Evolutionary conservation across 2,329 filamentous ascomycete genomes (phyloP).

Genomic region (Fonsecaea multimorphosa): DNA sequence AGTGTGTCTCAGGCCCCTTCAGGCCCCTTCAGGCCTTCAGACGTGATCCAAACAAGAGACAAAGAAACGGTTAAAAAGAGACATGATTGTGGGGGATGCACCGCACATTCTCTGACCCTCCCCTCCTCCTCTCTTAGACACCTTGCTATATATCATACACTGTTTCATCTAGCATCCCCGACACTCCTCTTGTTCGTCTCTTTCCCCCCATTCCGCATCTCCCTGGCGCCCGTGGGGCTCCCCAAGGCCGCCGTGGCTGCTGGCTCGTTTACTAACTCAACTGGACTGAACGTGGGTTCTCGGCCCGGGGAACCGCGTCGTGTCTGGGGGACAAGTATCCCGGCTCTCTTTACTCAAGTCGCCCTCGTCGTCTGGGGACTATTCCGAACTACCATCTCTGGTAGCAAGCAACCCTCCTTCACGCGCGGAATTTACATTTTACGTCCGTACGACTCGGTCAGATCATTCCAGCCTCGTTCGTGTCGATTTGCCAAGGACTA

Average conservation of each 20-base stretch:
- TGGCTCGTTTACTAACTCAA: background rate
- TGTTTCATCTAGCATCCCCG: too few species aligned
- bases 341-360: background rate
- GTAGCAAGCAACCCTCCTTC: background rate
- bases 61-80: background rate
- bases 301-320: background rate
- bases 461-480: background rate
- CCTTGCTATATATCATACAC: background rate
- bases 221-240: conserved; percentile 3
- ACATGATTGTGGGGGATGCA: background rate
- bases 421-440: background rate
- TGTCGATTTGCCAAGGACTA: background rate
- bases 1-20: background rate
- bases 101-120: background rate
- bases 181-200: background rate
- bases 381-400: background rate
- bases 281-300: too few species aligned
- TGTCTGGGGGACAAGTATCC: background rate
- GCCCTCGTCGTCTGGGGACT: background rate
- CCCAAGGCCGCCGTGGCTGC: background rate
- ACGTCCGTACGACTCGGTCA: background rate
- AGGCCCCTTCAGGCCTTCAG: background rate
- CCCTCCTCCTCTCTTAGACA: background rate
- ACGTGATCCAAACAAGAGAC: background rate
- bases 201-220: background rate